These are phyloP conservation scores for Trifolium repens DNA, from an alignment of 306 rosid genomes.

Conservation along the genomic window DNA sequence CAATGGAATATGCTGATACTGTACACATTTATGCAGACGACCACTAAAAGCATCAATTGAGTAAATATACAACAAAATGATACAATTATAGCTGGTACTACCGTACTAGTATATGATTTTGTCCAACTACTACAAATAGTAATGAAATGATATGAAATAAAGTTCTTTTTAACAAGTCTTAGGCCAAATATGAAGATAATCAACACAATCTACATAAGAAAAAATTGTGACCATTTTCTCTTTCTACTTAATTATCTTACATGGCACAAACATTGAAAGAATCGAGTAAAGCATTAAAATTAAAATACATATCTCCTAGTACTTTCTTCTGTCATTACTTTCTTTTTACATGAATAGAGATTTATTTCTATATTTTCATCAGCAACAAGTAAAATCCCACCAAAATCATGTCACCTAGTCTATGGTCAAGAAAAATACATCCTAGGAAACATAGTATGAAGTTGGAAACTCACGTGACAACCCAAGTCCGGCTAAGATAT, in stretches of 20 bases:
- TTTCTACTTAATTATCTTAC: not conserved
- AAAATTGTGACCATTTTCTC: constrained; percentile 6
- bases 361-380: constrained; percentile 25
- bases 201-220: constrained; percentile 18
- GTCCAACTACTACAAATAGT: constrained; percentile 3
- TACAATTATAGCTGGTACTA: constrained; percentile 9
- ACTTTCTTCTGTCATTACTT: constrained; percentile 9
- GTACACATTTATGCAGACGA: constrained; percentile 2
- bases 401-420: constrained; percentile 22
- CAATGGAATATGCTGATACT: not conserved
- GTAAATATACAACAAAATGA: constrained; percentile 12
- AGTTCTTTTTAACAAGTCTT: constrained; percentile 10
- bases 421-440: constrained; percentile 24
- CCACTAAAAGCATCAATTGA: constrained; percentile 6
- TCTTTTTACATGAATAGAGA: not conserved
- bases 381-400: not conserved
- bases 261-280: constrained; percentile 19
- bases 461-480: constrained; percentile 85
- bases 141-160: not conserved
- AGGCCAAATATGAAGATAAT: constrained; percentile 2
- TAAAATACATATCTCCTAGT: not conserved
- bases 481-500: constrained; percentile 83
- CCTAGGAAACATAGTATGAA: constrained; percentile 17
- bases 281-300: constrained; percentile 9
- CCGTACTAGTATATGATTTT: constrained; percentile 4